Evolutionary conservation across 2,329 filamentous ascomycete genomes (phyloP).

Genomic region (Diaporthe australafricana): DNA sequence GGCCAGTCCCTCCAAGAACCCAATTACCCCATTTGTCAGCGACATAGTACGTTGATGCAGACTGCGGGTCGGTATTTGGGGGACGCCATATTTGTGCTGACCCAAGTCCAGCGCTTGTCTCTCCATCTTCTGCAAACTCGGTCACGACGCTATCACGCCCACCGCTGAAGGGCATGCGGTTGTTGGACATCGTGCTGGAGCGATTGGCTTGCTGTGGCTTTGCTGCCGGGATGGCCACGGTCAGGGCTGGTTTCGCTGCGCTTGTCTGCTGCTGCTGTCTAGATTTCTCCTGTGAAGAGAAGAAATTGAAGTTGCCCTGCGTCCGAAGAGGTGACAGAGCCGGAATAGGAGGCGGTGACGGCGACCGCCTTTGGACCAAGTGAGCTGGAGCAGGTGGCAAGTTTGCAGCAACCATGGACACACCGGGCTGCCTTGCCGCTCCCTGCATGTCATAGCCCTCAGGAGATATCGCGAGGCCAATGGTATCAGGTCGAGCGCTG

Average conservation of each 20-base stretch:
- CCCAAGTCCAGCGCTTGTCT: slow-evolving; percentile 46
- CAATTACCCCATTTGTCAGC: slow-evolving; percentile 66
- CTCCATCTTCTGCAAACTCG: slow-evolving; percentile 65
- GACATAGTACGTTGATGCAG: slow-evolving; percentile 60
- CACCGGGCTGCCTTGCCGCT: slow-evolving; percentile 30
- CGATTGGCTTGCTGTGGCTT: slow-evolving; percentile 16
- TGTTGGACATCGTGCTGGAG: slow-evolving; percentile 23
- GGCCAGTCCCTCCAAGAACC: slow-evolving; percentile 57
- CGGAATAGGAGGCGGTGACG: slow-evolving; percentile 24
- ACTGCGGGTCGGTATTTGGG: slow-evolving; percentile 57
- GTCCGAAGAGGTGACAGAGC: slow-evolving; percentile 30
- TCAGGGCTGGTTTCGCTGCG: slow-evolving; percentile 55
- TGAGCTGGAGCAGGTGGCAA: background rate
- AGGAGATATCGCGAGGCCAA: slow-evolving; percentile 59
- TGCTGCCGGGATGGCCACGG: slow-evolving; percentile 50
- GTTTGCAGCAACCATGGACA: slow-evolving; percentile 28
- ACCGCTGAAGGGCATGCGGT: slow-evolving; percentile 33
- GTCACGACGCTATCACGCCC: slow-evolving; percentile 59
- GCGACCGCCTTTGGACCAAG: background rate
- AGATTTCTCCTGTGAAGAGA: background rate
- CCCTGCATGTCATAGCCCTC: slow-evolving; percentile 38
- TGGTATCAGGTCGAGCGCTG: slow-evolving; percentile 49
- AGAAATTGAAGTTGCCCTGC: slow-evolving; percentile 33
- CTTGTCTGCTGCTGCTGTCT: slow-evolving; percentile 39
- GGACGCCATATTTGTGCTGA: slow-evolving; percentile 62